Evolutionary conservation across 257 asterid species (phyloP).

Genomic region (Parsonsia alboflavescens): DNA sequence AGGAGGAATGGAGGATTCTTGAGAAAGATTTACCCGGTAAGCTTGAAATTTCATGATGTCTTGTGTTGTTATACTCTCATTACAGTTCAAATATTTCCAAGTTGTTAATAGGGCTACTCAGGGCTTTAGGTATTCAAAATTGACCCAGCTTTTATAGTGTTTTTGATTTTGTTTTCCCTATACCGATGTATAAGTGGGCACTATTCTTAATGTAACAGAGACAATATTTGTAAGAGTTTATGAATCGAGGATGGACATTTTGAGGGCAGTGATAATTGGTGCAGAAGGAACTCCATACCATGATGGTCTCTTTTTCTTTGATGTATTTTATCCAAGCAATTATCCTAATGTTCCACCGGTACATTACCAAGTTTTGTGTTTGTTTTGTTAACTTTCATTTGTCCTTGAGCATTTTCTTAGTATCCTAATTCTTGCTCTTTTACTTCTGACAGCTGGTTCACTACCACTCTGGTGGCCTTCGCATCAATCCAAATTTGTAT

Average conservation of each 20-base stretch:
- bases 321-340: conserved; percentile 62
- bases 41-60: neutral
- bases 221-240: conserved; percentile 76
- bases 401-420: neutral
- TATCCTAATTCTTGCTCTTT: conserved; percentile 3
- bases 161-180: neutral
- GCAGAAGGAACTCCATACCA: conserved; percentile 98
- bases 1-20: conserved; percentile 89
- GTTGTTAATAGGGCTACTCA: neutral
- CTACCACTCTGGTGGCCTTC: conserved; percentile 88
- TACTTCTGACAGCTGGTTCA: conserved; percentile 56
- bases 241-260: conserved; percentile 86
- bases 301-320: conserved; percentile 96
- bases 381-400: neutral
- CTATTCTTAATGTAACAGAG: conserved; percentile 38
- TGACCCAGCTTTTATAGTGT: neutral
- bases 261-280: conserved; percentile 89
- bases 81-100: neutral
- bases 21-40: conserved; percentile 85
- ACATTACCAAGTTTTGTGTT: conserved; percentile 23
- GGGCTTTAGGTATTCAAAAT: neutral
- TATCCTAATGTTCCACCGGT: conserved; percentile 93
- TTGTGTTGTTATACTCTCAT: neutral
- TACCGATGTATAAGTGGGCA: neutral
- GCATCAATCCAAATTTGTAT: conserved; percentile 87